Conservation (phyloP, 2,329 filamentous ascomycete genomes). For the Colletotrichum magnum region DNA sequence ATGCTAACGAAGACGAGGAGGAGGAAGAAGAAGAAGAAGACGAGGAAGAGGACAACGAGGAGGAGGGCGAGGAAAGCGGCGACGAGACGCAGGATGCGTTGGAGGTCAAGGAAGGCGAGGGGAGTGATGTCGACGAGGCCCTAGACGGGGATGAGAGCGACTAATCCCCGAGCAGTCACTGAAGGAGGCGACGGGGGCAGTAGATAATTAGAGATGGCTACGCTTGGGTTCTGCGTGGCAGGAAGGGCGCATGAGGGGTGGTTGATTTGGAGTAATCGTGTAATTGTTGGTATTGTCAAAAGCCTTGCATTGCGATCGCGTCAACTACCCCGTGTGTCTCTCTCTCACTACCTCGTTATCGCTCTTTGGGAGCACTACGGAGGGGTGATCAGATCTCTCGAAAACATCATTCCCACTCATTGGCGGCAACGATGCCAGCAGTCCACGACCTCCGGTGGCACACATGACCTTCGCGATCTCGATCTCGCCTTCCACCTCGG, state of each 20-base stretch:
- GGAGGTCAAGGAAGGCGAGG: slow-evolving; percentile 66
- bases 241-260: no score
- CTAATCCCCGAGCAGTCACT: slow-evolving; percentile 45
- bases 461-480: no score
- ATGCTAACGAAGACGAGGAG: slow-evolving; percentile 63
- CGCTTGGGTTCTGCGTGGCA: no score
- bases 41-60: slow-evolving; percentile 59
- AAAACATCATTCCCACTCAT: no score
- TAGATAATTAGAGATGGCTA: no score
- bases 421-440: no score
- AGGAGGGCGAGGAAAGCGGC: slow-evolving; percentile 65
- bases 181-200: no score
- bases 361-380: no score
- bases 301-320: not conserved
- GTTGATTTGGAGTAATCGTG: no score
- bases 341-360: not conserved
- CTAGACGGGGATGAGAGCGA: slow-evolving; percentile 74
- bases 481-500: no score
- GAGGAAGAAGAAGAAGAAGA: slow-evolving; percentile 58
- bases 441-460: no score
- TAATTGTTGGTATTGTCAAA: not conserved
- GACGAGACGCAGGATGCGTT: slow-evolving; percentile 68
- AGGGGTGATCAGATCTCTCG: no score
- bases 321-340: not conserved
- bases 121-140: slow-evolving; percentile 72